Evolutionary conservation across 2,329 filamentous ascomycete genomes (phyloP).

Genomic region (Lachnellula arida): DNA sequence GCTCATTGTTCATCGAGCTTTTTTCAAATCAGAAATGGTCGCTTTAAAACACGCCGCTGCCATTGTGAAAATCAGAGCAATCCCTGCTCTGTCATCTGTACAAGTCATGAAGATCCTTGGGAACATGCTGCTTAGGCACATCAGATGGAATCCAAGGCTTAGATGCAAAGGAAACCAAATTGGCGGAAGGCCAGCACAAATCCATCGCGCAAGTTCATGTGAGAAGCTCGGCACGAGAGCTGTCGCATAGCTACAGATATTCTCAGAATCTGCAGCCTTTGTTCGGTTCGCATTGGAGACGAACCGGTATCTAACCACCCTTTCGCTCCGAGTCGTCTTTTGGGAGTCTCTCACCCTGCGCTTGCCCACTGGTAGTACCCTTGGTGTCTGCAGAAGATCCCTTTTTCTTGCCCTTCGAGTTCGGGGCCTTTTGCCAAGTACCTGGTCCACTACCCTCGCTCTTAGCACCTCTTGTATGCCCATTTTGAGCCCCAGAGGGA

Average conservation of each 20-base stretch:
- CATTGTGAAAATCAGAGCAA: conserved; percentile 5
- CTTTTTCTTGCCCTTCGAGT: conserved; percentile 50
- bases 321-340: conserved; percentile 58
- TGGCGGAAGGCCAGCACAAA: not conserved
- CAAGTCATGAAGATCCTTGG: not conserved
- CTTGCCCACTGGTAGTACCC: conserved; percentile 37
- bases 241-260: not conserved
- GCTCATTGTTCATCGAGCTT: conserved; percentile 7
- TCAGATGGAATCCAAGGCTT: not conserved
- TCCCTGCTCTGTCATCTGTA: not conserved
- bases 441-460: conserved; percentile 45
- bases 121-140: conserved; percentile 1
- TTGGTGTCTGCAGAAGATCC: conserved; percentile 40
- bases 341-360: conserved; percentile 50
- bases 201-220: not conserved
- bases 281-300: not conserved
- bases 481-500: conserved; percentile 34
- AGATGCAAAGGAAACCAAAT: conserved; percentile 3
- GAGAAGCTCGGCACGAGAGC: not conserved
- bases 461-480: conserved; percentile 49
- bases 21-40: not conserved
- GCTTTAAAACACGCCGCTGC: not conserved
- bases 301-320: conserved; percentile 44
- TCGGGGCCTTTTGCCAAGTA: conserved; percentile 57
- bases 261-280: not conserved